These are phyloP conservation scores for Podospora pseudocomata DNA, from an alignment of 495 filamentous ascomycete species.

Conservation along the genomic window DNA sequence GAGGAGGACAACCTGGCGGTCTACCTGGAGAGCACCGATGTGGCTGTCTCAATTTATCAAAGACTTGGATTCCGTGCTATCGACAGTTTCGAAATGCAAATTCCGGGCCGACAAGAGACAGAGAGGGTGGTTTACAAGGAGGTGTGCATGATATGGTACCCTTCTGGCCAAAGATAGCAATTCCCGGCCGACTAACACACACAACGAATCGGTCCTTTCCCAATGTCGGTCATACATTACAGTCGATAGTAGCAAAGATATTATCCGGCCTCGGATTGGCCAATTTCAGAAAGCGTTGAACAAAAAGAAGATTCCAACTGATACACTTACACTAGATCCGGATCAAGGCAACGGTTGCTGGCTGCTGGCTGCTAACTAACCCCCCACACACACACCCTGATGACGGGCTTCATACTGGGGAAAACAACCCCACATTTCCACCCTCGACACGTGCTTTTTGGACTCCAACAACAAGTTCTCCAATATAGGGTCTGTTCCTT, in stretches of 20 bases:
- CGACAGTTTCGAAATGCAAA: slow-evolving; percentile 31
- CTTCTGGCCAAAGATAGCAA: slow-evolving; percentile 1
- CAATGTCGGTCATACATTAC: background rate
- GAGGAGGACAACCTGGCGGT: slow-evolving; percentile 35
- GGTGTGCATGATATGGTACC: slow-evolving; percentile 32
- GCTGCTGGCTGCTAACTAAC: too few species aligned
- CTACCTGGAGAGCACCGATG: slow-evolving; percentile 44
- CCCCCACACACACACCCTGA: background rate
- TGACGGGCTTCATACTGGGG: background rate
- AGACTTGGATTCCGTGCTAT: slow-evolving; percentile 37
- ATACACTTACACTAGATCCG: background rate
- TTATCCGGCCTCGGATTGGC: background rate
- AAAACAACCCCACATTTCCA: slow-evolving; percentile 1
- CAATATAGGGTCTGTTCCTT: background rate
- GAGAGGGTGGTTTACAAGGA: slow-evolving; percentile 26
- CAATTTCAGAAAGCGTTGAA: background rate
- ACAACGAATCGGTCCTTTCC: background rate
- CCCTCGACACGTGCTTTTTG: background rate
- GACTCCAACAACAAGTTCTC: background rate
- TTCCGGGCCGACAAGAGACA: slow-evolving; percentile 16
- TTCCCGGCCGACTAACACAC: background rate
- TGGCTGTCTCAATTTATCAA: slow-evolving; percentile 41
- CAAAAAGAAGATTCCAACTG: background rate
- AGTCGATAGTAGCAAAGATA: background rate
- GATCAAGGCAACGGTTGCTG: background rate